Base-by-base conservation (phyloP, 805 yeast species). In the Tetrapisispora nanseiensis region DNA sequence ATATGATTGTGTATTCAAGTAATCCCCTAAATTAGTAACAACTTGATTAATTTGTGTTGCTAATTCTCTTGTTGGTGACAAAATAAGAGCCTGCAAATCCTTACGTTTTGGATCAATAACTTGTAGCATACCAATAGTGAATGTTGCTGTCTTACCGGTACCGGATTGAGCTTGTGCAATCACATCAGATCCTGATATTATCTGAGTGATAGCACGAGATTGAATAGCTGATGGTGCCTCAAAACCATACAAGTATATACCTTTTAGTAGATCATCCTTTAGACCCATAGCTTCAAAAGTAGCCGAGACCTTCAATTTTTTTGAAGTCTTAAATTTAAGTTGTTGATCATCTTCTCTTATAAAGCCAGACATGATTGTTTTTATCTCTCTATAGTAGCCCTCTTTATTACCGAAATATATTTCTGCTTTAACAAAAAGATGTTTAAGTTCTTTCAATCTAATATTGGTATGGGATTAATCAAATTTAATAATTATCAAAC, bases 91-190 rank as follows among this genome's bases (percentile, higher is more conserved):
- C 69, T 92, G 97, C 47, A 86, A 74, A 49, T 83, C 84, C 59
- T 78, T 74, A 49, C 76, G 68, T 49, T 72, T 75, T 44, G 80
- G 70, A 54, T 90, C 95, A 42, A 92, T 75, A 49, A 77, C 84
- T 67, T 92, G 95, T 51, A 92, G 70, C 73, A 87, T 84, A 21
- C 95, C 90, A 52, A 92, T 90, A 41, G 97, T 75, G 68, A 92
- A 92, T n/a, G 98, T 92, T 39, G 97, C 98, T 2, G 98, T 92
- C 67, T 92, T 92, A 67, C 98, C 98, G 20, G 98, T 92, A 62
- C 98, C 98, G 9, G 96, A 86, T 66, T 92, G 98, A 33, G 98
- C 97, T 68, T 92, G 98, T 38, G 97, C 97, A 46, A 92, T 80
- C 30, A 87, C 89, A 64, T 92, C 98, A 62, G 86, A 79, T 28